Evolutionary conservation across 768 basidiomycete species (phyloP).

Genomic region (Clathrus columnatus): DNA sequence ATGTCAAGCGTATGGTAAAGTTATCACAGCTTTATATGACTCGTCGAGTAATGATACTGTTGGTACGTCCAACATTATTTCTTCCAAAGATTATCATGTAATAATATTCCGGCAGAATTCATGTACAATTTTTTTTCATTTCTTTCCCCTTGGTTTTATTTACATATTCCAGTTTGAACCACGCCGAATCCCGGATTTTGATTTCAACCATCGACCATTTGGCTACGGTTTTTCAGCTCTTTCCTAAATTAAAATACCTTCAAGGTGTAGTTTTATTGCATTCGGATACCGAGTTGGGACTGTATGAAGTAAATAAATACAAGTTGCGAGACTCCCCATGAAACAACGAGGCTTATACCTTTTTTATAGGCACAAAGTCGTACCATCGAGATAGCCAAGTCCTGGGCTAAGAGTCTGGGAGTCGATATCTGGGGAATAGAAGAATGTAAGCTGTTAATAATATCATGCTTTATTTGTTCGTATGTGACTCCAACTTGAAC

Average conservation of each 20-base stretch:
- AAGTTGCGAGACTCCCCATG: too few species aligned
- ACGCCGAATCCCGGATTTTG: background rate
- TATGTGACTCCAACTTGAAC: background rate
- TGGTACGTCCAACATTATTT: background rate
- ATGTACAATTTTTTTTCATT: background rate
- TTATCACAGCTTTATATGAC: background rate
- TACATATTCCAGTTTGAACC: background rate
- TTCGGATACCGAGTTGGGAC: background rate
- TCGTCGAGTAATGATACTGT: background rate
- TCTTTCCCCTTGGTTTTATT: background rate
- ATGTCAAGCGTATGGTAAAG: background rate
- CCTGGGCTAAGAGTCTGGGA: background rate
- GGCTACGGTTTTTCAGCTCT: background rate
- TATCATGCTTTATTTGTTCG: background rate
- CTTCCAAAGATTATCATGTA: background rate
- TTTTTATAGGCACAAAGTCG: background rate
- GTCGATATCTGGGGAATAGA: background rate
- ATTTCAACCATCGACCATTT: background rate
- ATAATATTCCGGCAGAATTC: background rate
- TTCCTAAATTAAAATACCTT: background rate
- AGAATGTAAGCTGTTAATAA: background rate
- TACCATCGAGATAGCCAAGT: background rate
- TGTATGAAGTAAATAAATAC: background rate
- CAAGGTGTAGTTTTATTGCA: background rate
- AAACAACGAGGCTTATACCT: too few species aligned